These are phyloP conservation scores for Fabrea salina DNA, from an alignment of 169 alveolate genomes.

Conservation along the genomic window DNA sequence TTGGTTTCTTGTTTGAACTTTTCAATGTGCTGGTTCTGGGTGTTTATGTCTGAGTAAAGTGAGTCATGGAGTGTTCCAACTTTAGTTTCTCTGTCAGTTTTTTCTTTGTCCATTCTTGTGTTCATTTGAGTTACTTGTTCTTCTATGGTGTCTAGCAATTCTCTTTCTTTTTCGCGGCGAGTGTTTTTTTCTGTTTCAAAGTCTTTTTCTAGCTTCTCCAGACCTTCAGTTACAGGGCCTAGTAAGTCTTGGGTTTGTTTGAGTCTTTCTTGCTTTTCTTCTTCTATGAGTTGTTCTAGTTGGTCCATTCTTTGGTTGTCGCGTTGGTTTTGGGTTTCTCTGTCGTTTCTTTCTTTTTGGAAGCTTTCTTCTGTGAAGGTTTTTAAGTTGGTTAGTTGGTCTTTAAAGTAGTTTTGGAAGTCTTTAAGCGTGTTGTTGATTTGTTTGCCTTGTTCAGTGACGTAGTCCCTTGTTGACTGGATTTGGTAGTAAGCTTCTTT, in stretches of 20 bases:
- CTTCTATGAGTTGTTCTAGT: slow-evolving; percentile 59
- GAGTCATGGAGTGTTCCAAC: slow-evolving; percentile 70
- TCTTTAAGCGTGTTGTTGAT: slow-evolving; percentile 73
- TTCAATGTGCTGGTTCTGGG: slow-evolving; percentile 60
- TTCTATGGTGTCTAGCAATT: slow-evolving; percentile 70
- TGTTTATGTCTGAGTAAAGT: slow-evolving; percentile 55
- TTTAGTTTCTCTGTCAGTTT: slow-evolving; percentile 65
- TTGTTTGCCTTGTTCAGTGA: slow-evolving; percentile 75
- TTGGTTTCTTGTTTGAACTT: slow-evolving; percentile 69
- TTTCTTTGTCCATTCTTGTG: slow-evolving; percentile 73
- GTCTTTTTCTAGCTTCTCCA: slow-evolving; percentile 43
- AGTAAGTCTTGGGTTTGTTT: slow-evolving; percentile 73
- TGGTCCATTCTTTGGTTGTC: slow-evolving; percentile 58
- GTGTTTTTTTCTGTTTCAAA: slow-evolving; percentile 63
- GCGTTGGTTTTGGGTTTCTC: background rate
- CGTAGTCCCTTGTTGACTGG: slow-evolving; percentile 71
- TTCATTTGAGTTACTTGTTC: slow-evolving; percentile 73
- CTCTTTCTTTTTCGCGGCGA: slow-evolving; percentile 78
- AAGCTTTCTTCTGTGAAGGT: slow-evolving; percentile 47
- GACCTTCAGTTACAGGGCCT: slow-evolving; percentile 62
- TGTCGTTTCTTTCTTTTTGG: slow-evolving; percentile 11
- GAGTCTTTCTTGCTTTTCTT: slow-evolving; percentile 75
- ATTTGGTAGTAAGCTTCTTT: slow-evolving; percentile 70
- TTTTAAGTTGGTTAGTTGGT: slow-evolving; percentile 51
- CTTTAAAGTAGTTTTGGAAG: slow-evolving; percentile 69